Conservation (phyloP, 192 early-diverging fungal genomes). For the Chytriomyces sp. region DNA sequence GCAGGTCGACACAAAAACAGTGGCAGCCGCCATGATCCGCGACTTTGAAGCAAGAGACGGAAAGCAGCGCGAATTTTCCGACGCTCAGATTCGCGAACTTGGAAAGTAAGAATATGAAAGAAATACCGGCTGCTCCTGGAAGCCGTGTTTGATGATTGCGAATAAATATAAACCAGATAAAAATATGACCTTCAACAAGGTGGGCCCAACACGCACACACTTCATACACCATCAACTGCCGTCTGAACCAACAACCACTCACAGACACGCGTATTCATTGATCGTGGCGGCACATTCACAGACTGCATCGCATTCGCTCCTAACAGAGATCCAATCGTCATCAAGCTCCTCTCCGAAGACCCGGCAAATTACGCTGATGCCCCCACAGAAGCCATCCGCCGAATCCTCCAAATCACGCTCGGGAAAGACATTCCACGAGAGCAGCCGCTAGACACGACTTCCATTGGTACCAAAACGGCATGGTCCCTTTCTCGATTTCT, state of each 20-base stretch:
- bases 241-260: neutral
- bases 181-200: too few relatives aligned
- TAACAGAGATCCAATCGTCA: conserved; percentile 56
- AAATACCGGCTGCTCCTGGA: too few relatives aligned
- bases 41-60: neutral
- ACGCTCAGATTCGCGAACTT: neutral
- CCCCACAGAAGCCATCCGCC: conserved; percentile 90
- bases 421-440: conserved; percentile 71
- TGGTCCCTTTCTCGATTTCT: neutral
- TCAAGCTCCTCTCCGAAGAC: conserved; percentile 93
- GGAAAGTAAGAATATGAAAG: neutral
- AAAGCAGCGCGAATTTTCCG: neutral
- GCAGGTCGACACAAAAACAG: neutral
- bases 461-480: conserved; percentile 56
- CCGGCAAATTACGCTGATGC: conserved; percentile 90
- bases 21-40: neutral
- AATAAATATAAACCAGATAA: too few relatives aligned
- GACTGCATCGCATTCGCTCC: conserved; percentile 87
- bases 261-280: conserved; percentile 70
- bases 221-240: too few relatives aligned
- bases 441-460: conserved; percentile 71
- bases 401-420: conserved; percentile 81
- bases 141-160: too few relatives aligned
- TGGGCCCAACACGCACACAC: too few relatives aligned
- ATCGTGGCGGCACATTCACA: conserved; percentile 96